Percentiles rank a stretch among this genome's conserved stretches.
These are phyloP conservation scores for Pseudohyphozyma bogoriensis DNA, from an alignment of 768 basidiomycete genomes.

Conservation along the genomic window DNA sequence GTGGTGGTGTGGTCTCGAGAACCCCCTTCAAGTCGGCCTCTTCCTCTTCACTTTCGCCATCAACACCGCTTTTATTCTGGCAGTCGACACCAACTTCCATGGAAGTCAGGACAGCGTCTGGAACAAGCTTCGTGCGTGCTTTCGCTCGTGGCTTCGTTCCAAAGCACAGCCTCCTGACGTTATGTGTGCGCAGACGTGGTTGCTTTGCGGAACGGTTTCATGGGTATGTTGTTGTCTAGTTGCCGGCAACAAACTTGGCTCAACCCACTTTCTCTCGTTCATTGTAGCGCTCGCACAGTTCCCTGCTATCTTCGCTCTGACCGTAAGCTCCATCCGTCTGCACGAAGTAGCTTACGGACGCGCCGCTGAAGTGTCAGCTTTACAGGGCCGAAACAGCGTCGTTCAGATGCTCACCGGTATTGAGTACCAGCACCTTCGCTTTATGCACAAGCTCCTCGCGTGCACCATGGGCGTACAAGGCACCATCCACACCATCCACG, in stretches of 20 bases:
- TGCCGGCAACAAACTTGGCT: no score
- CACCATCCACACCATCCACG: neutral
- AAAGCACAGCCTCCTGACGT: neutral
- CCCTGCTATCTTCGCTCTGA: conserved; percentile 19
- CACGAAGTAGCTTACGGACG: no score
- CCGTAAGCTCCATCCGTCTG: no score
- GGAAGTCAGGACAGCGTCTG: neutral
- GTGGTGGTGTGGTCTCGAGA: no score
- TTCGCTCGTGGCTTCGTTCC: neutral
- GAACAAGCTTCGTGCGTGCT: neutral
- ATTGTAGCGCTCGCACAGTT: conserved; percentile 21
- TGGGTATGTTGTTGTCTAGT: no score
- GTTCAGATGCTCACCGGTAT: conserved; percentile 24
- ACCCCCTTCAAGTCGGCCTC: conserved; percentile 18
- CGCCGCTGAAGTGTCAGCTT: no score
- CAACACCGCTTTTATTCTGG: conserved; percentile 16
- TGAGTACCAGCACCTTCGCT: conserved; percentile 22
- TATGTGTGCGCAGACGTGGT: neutral
- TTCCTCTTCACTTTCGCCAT: conserved; percentile 11
- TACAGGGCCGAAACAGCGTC: conserved; percentile 21
- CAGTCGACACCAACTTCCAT: neutral
- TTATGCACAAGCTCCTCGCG: conserved; percentile 12
- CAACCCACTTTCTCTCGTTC: no score
- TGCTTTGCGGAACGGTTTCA: no score
- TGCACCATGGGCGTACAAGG: neutral